Percentiles rank a stretch among this genome's conserved stretches.
These are phyloP conservation scores for Daldinia caldariorum DNA, from an alignment of 495 filamentous ascomycete genomes.

Conservation along the genomic window DNA sequence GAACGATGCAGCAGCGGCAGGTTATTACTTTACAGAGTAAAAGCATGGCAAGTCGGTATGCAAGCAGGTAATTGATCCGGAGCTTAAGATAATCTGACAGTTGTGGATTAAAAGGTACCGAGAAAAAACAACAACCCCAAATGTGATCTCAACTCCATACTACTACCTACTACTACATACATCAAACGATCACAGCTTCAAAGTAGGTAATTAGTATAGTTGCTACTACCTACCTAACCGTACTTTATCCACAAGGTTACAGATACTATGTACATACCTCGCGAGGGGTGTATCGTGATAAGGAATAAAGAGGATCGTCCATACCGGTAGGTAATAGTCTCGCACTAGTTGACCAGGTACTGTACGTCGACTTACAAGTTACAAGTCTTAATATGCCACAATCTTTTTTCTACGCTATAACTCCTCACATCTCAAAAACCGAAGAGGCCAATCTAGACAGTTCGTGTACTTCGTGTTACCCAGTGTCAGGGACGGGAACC, in stretches of 20 bases:
- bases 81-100: conserved; percentile 31
- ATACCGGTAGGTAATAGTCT: too few species aligned
- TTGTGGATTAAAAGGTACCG: conserved; percentile 16
- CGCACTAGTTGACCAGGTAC: neutral
- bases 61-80: conserved; percentile 38
- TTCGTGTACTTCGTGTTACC: conserved; percentile 2
- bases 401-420: neutral
- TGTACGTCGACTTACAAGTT: too few species aligned
- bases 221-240: conserved; percentile 9
- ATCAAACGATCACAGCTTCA: conserved; percentile 1
- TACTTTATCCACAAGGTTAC: too few species aligned
- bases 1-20: conserved; percentile 45
- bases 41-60: conserved; percentile 40
- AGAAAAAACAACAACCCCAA: conserved; percentile 20
- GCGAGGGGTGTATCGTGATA: too few species aligned
- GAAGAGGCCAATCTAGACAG: neutral
- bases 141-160: conserved; percentile 16
- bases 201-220: neutral
- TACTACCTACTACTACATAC: too few species aligned
- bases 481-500: conserved; percentile 8
- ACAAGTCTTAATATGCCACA: neutral
- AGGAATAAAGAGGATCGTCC: too few species aligned
- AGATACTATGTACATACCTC: too few species aligned
- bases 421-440: neutral
- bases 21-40: conserved; percentile 42